phyloP scores from a whole-genome alignment of 345 rosid species.

The Lumnitzera racemosa region DNA sequence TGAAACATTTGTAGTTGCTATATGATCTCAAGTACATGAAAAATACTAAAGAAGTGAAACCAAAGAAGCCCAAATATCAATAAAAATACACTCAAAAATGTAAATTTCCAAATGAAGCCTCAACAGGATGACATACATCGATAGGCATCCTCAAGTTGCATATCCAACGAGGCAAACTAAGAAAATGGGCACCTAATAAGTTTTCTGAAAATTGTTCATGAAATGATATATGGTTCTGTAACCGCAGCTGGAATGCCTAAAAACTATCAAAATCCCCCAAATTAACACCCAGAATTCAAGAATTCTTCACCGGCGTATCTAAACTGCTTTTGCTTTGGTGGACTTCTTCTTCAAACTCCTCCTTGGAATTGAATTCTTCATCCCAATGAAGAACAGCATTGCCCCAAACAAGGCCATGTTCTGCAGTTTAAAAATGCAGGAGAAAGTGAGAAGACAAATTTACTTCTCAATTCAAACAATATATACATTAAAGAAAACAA shows the following conservation, averaged over 20 bases:
- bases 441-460: slow-evolving; percentile 7
- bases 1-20: no score
- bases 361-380: slow-evolving; percentile 68
- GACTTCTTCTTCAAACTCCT: slow-evolving; percentile 58
- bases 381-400: slow-evolving; percentile 74
- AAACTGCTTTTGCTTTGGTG: slow-evolving; percentile 44
- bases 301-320: slow-evolving; percentile 12
- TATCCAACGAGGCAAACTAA: no score
- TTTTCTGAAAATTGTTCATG: background rate
- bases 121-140: no score
- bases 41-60: no score
- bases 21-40: no score
- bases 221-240: no score
- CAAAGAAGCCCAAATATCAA: no score
- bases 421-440: slow-evolving; percentile 21
- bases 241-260: no score
- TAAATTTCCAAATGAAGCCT: no score
- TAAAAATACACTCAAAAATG: no score
- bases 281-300: slow-evolving; percentile 7
- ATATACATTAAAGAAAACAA: background rate
- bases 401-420: slow-evolving; percentile 81
- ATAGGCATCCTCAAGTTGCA: no score
- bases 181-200: background rate
- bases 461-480: background rate
- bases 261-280: background rate